Evolutionary conservation across 1,139 yeast genomes (phyloP).

Genomic region (Insectozyma bohioensis): DNA sequence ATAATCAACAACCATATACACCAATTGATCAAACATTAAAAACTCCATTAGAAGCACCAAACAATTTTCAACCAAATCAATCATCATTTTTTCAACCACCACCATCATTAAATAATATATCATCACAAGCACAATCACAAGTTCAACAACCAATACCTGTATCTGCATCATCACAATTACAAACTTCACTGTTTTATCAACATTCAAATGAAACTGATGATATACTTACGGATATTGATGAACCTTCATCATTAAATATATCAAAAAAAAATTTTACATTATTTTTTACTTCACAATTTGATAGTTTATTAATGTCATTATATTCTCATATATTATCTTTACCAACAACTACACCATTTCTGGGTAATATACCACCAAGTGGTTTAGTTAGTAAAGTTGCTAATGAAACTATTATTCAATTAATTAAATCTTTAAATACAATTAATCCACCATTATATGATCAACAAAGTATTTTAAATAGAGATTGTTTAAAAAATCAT

Average conservation of each 20-base stretch:
- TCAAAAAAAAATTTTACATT: slow-evolving; percentile 32
- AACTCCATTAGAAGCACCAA: slow-evolving; percentile 40
- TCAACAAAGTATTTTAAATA: slow-evolving; percentile 32
- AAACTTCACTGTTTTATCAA: slow-evolving; percentile 22
- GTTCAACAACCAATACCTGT: slow-evolving; percentile 8
- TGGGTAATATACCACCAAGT: slow-evolving; percentile 45
- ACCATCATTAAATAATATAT: slow-evolving; percentile 3
- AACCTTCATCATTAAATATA: slow-evolving; percentile 18
- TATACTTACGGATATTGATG: slow-evolving; percentile 42
- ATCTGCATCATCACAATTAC: too few relatives aligned
- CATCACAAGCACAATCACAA: slow-evolving; percentile 15
- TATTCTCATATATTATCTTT: slow-evolving; percentile 38
- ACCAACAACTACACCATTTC: slow-evolving; percentile 50
- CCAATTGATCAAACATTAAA: slow-evolving; percentile 46
- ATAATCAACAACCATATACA: slow-evolving; percentile 39
- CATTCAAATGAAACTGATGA: slow-evolving; percentile 46
- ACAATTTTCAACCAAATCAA: slow-evolving; percentile 4
- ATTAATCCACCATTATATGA: slow-evolving; percentile 30
- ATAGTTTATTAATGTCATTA: slow-evolving; percentile 35
- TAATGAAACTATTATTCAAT: slow-evolving; percentile 36
- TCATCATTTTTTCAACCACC: slow-evolving; percentile 6
- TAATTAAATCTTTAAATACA: slow-evolving; percentile 21
- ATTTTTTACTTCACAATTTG: slow-evolving; percentile 37
- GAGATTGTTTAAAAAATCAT: slow-evolving; percentile 33
- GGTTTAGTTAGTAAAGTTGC: slow-evolving; percentile 47